Percentiles rank a stretch among this genome's conserved stretches.
These are phyloP conservation scores for Dictyostelium firmibasis DNA, from an alignment of 78 protist genomes.

Conservation along the genomic window DNA sequence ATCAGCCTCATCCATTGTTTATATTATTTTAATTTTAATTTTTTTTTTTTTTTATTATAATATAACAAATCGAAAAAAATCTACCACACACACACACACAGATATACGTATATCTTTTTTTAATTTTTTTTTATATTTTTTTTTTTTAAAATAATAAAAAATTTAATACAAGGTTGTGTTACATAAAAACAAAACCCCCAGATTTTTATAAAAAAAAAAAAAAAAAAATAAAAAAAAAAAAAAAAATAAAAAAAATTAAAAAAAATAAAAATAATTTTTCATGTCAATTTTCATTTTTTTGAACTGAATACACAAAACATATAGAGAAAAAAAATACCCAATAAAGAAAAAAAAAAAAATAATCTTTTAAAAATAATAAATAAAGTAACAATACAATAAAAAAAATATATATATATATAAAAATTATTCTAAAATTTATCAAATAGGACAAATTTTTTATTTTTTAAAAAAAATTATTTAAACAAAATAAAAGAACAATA, in stretches of 20 bases:
- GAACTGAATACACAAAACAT: not conserved
- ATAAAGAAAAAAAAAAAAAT: not conserved
- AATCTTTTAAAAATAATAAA: not conserved
- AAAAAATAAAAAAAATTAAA: not conserved
- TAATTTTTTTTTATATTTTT: not conserved
- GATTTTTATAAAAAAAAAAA: not conserved
- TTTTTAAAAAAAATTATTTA: too few relatives aligned
- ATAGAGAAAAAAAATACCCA: not conserved
- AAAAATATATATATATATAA: not conserved
- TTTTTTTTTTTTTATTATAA: not conserved
- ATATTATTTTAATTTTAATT: too few relatives aligned
- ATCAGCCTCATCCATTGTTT: constrained; percentile 80
- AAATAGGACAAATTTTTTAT: not conserved
- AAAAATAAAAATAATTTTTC: not conserved
- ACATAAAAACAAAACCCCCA: not conserved
- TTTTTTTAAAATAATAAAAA: too few relatives aligned
- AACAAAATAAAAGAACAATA: not conserved
- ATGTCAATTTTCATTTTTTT: not conserved
- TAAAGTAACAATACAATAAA: not conserved
- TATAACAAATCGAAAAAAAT: not conserved
- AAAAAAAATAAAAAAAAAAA: not conserved
- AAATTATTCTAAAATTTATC: not conserved
- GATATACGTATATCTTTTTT: not conserved
- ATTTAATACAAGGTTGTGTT: not conserved
- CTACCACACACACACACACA: not conserved